phyloP scores from a whole-genome alignment of 2,329 filamentous ascomycete genomes.

The Phialophora macrospora region DNA sequence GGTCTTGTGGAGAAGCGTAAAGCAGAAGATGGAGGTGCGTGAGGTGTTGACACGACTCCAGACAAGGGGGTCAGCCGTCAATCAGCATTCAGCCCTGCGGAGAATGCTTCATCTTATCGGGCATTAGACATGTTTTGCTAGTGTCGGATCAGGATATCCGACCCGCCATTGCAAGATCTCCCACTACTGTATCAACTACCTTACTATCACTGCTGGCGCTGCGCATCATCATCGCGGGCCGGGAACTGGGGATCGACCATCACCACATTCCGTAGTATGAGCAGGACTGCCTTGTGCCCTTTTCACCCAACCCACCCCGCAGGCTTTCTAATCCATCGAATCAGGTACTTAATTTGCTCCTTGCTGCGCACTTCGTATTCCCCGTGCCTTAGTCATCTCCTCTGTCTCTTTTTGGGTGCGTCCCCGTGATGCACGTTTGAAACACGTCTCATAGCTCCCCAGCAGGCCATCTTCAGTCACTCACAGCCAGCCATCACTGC shows the following conservation, averaged over 20 bases:
- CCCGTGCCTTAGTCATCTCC: slow-evolving; percentile 18
- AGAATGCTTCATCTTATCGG: background rate
- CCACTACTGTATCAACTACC: background rate
- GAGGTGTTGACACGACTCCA: slow-evolving; percentile 2
- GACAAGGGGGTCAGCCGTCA: background rate
- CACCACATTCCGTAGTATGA: background rate
- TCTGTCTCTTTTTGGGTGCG: slow-evolving; percentile 15
- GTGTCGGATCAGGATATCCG: slow-evolving; percentile 14
- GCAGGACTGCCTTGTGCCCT: background rate
- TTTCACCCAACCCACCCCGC: background rate
- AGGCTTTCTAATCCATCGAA: slow-evolving; percentile 7
- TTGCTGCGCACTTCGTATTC: slow-evolving; percentile 6
- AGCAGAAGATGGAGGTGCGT: background rate
- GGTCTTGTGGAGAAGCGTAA: background rate
- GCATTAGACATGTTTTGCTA: background rate
- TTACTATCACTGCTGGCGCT: too few species aligned
- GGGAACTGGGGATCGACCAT: background rate
- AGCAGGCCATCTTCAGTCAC: background rate
- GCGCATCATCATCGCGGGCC: background rate
- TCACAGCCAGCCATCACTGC: background rate
- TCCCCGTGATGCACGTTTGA: slow-evolving; percentile 18
- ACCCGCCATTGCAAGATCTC: background rate
- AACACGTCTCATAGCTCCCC: background rate
- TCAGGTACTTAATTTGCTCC: slow-evolving; percentile 11
- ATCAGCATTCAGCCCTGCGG: background rate